These are phyloP conservation scores for Termitomyces heimii DNA, from an alignment of 768 basidiomycete species.

Conservation along the genomic window DNA sequence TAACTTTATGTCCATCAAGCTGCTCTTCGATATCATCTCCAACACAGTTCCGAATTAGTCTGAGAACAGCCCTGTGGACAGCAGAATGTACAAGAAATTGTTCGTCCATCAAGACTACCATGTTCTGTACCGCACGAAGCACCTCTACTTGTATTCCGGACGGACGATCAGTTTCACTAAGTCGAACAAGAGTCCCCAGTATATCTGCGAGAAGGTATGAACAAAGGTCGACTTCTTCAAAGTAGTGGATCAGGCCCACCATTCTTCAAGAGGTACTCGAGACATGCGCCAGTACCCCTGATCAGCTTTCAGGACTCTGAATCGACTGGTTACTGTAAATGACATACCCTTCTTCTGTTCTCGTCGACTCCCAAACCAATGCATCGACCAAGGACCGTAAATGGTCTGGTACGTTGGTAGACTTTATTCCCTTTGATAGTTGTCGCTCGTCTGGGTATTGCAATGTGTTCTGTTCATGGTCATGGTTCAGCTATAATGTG, in stretches of 20 bases:
- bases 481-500: constrained; percentile 5
- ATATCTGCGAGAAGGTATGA: constrained; percentile 48
- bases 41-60: constrained; percentile 80
- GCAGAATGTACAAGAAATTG: constrained; percentile 90
- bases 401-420: constrained; percentile 74
- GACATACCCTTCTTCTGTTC: constrained; percentile 83
- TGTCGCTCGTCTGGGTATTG: constrained; percentile 87
- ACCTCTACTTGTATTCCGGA: constrained; percentile 91
- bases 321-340: background rate
- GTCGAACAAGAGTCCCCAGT: constrained; percentile 74
- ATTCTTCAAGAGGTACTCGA: constrained; percentile 83
- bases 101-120: constrained; percentile 89
- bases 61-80: constrained; percentile 82
- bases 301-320: constrained; percentile 9
- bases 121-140: constrained; percentile 79
- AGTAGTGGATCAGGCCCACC: constrained; percentile 85
- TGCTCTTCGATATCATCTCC: constrained; percentile 92
- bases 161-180: constrained; percentile 82
- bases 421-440: constrained; percentile 69
- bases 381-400: constrained; percentile 80
- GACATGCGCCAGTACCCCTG: constrained; percentile 82
- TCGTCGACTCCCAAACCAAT: constrained; percentile 79
- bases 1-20: constrained; percentile 69
- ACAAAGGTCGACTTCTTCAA: constrained; percentile 38
- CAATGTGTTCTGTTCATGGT: constrained; percentile 61